Evolutionary conservation across 768 basidiomycete genomes (phyloP), one percentile per base, ranked within the genome.

Genomic region (Mycena filopes): DNA sequence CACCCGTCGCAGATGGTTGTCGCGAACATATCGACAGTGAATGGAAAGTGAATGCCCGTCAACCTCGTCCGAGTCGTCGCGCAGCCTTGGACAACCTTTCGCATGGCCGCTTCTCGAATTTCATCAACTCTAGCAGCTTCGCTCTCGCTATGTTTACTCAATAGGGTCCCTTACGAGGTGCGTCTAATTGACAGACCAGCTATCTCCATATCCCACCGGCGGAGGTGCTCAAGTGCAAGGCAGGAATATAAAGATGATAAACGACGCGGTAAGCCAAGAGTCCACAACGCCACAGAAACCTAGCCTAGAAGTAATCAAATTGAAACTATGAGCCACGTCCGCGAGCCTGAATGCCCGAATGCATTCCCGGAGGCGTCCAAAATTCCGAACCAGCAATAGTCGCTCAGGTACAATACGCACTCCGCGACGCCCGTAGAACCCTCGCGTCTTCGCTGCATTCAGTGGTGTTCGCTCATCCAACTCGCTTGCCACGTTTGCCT

Each of bases 181-280:
- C 49, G 48, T 15, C 33, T 62, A 41, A 63, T 26, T 9, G 62
- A 49, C 53, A 18, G 33, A 38, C 38, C 46, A 49, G n/a, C 21
- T 20, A 26, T 41, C 15, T 29, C 21, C 20, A 33, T 60, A 62
- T 48, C 36, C 53, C 60, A 55, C 53, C 60, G 60, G 51, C 51
- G 33, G 33, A 46, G 23, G 43, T 18, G 43, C 12, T 26, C 29
- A 18, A 2, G 29, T 11, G 11, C 5, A 2, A 47, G 33, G 23
- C 18, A 25, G 29, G 31, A 43, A 63, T 56, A 49, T 43, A 50
- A 49, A 49, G 21, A 50, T 48, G 56, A 21, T 28, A 40, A 38
- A 45, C 11, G n/a, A 20, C 21, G 21, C 28, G 25, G 40, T 20
- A 40, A 33, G 28, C 20, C 50, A 31, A 33, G 21, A 16, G 40